Evolutionary conservation across 768 basidiomycete species (phyloP).

Genomic region (Macrolepiota fuliginosa): DNA sequence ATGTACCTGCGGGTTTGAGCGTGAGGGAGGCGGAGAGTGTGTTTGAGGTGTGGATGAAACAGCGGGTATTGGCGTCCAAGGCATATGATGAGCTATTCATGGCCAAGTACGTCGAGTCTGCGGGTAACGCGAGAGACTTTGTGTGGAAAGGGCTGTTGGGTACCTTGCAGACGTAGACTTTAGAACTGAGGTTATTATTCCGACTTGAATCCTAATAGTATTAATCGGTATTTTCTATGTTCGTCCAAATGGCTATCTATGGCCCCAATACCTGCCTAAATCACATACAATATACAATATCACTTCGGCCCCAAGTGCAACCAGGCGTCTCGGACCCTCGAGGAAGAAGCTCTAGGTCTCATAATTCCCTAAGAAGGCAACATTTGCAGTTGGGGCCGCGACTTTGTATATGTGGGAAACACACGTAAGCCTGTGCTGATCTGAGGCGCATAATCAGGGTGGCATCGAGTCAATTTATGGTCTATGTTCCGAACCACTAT

Average conservation of each 20-base stretch:
- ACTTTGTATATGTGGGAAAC: too few relatives aligned
- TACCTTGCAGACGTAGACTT: background rate
- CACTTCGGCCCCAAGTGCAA: too few relatives aligned
- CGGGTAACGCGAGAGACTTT: constrained; percentile 79
- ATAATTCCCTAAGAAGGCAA: too few relatives aligned
- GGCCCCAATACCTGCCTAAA: too few relatives aligned
- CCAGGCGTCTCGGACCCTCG: too few relatives aligned
- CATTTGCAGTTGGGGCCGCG: too few relatives aligned
- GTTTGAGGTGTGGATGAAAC: constrained; percentile 48
- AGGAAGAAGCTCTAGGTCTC: too few relatives aligned
- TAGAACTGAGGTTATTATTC: too few relatives aligned
- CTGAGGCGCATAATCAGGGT: background rate
- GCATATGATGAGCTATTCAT: constrained; percentile 71
- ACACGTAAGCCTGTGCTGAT: background rate
- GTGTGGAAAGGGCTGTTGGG: constrained; percentile 57
- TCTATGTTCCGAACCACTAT: background rate
- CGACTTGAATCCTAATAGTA: too few relatives aligned
- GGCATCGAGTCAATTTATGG: background rate
- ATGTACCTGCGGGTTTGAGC: constrained; percentile 31
- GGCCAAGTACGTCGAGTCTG: constrained; percentile 72
- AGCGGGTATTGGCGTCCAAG: constrained; percentile 2
- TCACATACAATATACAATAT: too few relatives aligned
- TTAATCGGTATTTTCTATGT: too few relatives aligned
- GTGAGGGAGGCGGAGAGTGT: constrained; percentile 69
- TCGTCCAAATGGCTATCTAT: too few relatives aligned